phyloP scores from a whole-genome alignment of 2,329 filamentous ascomycete species.

The Exophiala bonariae region DNA sequence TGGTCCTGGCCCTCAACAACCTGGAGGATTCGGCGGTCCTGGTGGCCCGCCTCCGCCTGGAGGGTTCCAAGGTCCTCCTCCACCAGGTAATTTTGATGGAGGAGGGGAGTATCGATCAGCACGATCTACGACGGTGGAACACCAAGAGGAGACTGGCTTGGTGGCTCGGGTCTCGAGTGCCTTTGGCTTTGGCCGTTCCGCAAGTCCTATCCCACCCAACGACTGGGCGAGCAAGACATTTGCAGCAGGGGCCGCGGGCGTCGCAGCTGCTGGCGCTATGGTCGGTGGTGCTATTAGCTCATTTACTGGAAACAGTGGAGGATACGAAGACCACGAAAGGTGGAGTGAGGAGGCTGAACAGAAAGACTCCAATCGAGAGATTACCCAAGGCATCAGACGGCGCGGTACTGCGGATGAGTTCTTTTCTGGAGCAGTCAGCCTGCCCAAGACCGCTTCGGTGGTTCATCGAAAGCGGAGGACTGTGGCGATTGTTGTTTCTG shows the following conservation, averaged over 20 bases:
- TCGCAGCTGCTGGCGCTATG: constrained; percentile 78
- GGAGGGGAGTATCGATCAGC: constrained; percentile 35
- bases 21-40: constrained; percentile 28
- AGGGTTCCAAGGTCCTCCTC: constrained; percentile 15
- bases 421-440: constrained; percentile 26
- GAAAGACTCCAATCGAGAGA: constrained; percentile 46
- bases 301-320: constrained; percentile 80
- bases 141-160: constrained; percentile 57
- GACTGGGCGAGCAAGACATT: constrained; percentile 80
- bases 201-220: constrained; percentile 83
- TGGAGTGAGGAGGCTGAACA: constrained; percentile 90
- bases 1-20: constrained; percentile 26
- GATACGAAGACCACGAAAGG: constrained; percentile 80
- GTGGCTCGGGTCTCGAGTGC: constrained; percentile 78
- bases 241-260: constrained; percentile 74
- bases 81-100: constrained; percentile 30
- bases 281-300: constrained; percentile 80
- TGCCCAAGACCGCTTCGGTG: constrained; percentile 18
- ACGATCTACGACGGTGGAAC: constrained; percentile 33
- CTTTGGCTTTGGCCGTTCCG: constrained; percentile 57
- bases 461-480: constrained; percentile 60
- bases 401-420: constrained; percentile 33
- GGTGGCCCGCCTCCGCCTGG: constrained; percentile 31
- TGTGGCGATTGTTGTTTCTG: constrained; percentile 86
- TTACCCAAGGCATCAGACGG: constrained; percentile 25